phyloP scores from a whole-genome alignment of 352 stramenopile genomes.

The Phytophthora citricola region DNA sequence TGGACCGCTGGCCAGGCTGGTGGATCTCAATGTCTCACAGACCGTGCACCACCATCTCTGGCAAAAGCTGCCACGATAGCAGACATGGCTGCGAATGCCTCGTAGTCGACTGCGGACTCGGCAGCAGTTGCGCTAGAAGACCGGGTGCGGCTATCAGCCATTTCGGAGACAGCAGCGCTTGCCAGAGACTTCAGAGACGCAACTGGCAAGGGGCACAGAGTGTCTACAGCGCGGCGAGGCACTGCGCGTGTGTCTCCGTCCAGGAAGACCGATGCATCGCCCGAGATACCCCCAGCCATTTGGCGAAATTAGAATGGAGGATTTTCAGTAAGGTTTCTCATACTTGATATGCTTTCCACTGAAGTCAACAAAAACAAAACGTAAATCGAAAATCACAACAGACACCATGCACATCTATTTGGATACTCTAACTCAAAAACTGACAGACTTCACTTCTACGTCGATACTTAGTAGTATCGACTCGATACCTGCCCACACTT shows the following conservation, averaged over 20 bases:
- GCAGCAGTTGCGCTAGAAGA: neutral
- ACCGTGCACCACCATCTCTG: constrained; percentile 18
- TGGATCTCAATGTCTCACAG: no score
- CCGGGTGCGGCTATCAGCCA: constrained; percentile 17
- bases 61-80: constrained; percentile 33
- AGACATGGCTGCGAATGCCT: constrained; percentile 38
- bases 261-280: no score
- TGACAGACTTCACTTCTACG: no score
- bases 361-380: neutral
- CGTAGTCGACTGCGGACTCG: constrained; percentile 6
- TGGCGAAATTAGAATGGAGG: no score
- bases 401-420: constrained; percentile 4
- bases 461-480: no score
- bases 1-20: no score
- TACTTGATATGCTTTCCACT: neutral
- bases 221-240: constrained; percentile 11
- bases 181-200: constrained; percentile 21
- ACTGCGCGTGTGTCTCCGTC: constrained; percentile 12
- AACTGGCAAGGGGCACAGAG: constrained; percentile 6
- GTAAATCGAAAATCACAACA: neutral
- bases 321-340: neutral
- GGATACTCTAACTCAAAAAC: no score
- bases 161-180: constrained; percentile 20
- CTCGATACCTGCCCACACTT: no score
- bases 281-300: no score